Evolutionary conservation across 2,329 filamentous ascomycete genomes (phyloP).

Genomic region (Beauveria australis): DNA sequence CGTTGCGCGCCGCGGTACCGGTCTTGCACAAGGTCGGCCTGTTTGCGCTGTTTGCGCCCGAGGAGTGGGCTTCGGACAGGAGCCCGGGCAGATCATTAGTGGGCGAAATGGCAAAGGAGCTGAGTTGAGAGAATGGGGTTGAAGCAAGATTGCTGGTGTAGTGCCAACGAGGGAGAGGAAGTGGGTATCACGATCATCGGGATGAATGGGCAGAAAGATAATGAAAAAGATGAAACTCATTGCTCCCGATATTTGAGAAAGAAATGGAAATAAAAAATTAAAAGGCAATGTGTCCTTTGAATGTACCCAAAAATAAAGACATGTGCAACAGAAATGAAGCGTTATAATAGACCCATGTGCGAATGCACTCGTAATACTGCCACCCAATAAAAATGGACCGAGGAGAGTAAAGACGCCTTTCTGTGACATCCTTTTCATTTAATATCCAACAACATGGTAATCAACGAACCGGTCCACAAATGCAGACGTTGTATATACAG

Average conservation of each 20-base stretch:
- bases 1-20: slow-evolving; percentile 10
- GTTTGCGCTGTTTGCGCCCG: slow-evolving; percentile 12
- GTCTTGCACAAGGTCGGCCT: slow-evolving; percentile 13
- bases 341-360: background rate
- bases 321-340: background rate
- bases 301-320: background rate
- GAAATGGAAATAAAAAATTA: no score
- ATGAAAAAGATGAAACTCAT: no score
- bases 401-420: background rate
- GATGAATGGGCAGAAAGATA: no score
- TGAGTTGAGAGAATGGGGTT: background rate
- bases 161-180: no score
- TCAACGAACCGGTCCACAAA: background rate
- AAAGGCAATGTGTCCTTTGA: background rate
- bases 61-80: slow-evolving; percentile 11
- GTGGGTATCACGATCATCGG: no score
- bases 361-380: background rate
- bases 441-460: background rate
- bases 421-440: background rate
- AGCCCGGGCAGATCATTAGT: slow-evolving; percentile 11
- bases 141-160: no score
- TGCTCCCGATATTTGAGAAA: no score
- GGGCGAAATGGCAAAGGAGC: slow-evolving; percentile 6
- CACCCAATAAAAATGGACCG: background rate
- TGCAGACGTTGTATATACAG: background rate